These are phyloP conservation scores for Sporothrix humicola DNA, from an alignment of 2,329 filamentous ascomycete genomes.

Conservation along the genomic window DNA sequence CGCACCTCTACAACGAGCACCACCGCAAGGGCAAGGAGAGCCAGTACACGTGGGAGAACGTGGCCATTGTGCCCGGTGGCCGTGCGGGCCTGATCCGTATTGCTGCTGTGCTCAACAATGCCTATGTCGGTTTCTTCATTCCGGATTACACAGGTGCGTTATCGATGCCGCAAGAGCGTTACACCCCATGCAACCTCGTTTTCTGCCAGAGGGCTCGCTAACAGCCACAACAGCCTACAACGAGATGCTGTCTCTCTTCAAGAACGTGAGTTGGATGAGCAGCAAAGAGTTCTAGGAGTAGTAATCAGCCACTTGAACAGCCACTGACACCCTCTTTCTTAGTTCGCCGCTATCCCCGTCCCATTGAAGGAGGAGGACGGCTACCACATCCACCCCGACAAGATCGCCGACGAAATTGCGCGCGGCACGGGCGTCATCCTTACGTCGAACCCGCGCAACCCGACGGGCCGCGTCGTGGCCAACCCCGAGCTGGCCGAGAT, in stretches of 20 bases:
- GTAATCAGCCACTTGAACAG: too few species aligned
- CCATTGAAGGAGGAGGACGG: conserved; percentile 83
- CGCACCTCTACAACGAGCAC: conserved; percentile 89
- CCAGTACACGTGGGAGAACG: conserved; percentile 97
- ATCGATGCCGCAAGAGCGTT: too few species aligned
- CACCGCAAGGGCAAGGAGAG: conserved; percentile 86
- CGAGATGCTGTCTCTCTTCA: conserved; percentile 94
- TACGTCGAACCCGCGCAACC: conserved; percentile 94
- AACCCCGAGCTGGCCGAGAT: conserved; percentile 88
- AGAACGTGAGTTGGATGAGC: conserved; percentile 64
- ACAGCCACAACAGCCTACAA: conserved; percentile 83
- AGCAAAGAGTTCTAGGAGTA: too few species aligned
- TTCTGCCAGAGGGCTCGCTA: not conserved
- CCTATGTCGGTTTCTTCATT: conserved; percentile 92
- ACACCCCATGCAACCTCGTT: too few species aligned
- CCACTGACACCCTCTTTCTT: not conserved
- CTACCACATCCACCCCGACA: conserved; percentile 92
- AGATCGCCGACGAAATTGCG: conserved; percentile 89
- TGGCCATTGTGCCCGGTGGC: conserved; percentile 92
- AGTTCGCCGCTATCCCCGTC: conserved; percentile 86
- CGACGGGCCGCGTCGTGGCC: conserved; percentile 84
- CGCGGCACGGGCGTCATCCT: conserved; percentile 86
- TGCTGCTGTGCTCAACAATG: conserved; percentile 89
- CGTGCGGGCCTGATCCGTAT: conserved; percentile 93
- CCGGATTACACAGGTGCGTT: conserved; percentile 80